Evolutionary conservation across 352 stramenopile species (phyloP).

Genomic region (Phytophthora pseudosyringae): DNA sequence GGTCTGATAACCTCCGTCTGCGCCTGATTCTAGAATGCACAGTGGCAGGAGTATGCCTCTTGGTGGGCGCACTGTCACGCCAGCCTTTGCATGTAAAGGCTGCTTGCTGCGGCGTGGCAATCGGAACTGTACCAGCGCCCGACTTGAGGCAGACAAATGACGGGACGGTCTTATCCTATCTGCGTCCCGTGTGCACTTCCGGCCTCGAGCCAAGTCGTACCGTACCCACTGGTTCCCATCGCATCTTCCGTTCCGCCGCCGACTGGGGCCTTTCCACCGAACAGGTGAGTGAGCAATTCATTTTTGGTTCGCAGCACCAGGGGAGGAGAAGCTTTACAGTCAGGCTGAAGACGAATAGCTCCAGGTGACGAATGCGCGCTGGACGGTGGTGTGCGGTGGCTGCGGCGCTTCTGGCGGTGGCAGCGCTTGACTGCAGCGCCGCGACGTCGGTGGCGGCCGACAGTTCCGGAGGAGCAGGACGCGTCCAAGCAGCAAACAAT

Average conservation of each 20-base stretch:
- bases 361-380: conserved; percentile 16
- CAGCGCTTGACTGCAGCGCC: conserved; percentile 1
- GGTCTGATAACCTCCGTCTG: neutral
- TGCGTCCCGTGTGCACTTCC: conserved; percentile 11
- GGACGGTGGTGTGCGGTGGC: conserved; percentile 9
- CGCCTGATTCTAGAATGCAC: neutral
- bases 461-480: conserved; percentile 10
- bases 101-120: conserved; percentile 9
- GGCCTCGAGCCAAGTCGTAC: neutral
- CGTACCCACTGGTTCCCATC: conserved; percentile 13
- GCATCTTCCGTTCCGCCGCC: conserved; percentile 13
- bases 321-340: neutral
- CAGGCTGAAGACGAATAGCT: neutral
- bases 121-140: neutral
- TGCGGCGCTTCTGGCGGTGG: conserved; percentile 7
- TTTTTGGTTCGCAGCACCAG: conserved; percentile 13
- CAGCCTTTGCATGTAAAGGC: conserved; percentile 39
- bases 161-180: conserved; percentile 22
- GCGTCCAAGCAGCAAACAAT: conserved; percentile 17
- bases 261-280: conserved; percentile 19
- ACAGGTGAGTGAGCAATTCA: conserved; percentile 8
- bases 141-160: conserved; percentile 17
- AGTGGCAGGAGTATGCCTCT: neutral
- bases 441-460: conserved; percentile 5
- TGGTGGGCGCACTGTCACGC: conserved; percentile 2